Base-by-base conservation (phyloP, 225 moss, liverwort and hornwort genomes). In the Pseudisothecium myosuroides region DNA sequence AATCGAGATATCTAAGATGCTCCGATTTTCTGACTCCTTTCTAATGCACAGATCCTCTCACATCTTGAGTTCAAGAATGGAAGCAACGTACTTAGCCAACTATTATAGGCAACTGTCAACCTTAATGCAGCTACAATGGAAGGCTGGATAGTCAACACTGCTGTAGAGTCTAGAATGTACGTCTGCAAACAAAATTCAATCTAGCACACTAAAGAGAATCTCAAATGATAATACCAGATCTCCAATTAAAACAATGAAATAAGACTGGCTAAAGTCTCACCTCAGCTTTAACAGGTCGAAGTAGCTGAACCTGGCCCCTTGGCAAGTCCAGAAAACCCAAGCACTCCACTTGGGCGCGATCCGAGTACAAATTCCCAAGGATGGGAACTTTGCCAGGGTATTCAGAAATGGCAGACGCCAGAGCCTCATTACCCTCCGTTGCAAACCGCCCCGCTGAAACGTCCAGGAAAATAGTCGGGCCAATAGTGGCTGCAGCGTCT, bases 261-360 rank as follows among this genome's bases (percentile, higher is more conserved):
- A 31, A 60, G 54, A 84, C 81, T 19, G 47, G 67, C 47, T n/a
- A 65, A 32, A 49, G 39, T 84, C 86, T 85, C 92, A 97, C 98
- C 95, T 97, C 97, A 84, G 93, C 95, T 93, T 93, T 95, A 31
- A 97, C 87, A 29, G 99, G 97, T 92, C 93, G 92, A 28, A 99
- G 90, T 39, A 99, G 96, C 85, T 96, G 95, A 89, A 99, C 56
- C 89, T 95, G 93, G 47, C 92, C 92, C 56, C 83, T 85, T 71
- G 88, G 90, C 82, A 92, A 87, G 64, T 92, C 91, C 31, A 96
- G 43, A 78, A 97, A 96, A 34, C 99, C 99, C 86, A 94, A 89
- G 23, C 84, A 96, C 87, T 96, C 93, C 62, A 91, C 92, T 80
- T 99, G 97, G 66, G 95, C 95, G 41, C 95, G 90, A 91, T 97